Percentiles rank a stretch among this genome's conserved stretches.
Conservation (phyloP, 2,329 filamentous ascomycete species). For the Arachnomyces sp. region DNA sequence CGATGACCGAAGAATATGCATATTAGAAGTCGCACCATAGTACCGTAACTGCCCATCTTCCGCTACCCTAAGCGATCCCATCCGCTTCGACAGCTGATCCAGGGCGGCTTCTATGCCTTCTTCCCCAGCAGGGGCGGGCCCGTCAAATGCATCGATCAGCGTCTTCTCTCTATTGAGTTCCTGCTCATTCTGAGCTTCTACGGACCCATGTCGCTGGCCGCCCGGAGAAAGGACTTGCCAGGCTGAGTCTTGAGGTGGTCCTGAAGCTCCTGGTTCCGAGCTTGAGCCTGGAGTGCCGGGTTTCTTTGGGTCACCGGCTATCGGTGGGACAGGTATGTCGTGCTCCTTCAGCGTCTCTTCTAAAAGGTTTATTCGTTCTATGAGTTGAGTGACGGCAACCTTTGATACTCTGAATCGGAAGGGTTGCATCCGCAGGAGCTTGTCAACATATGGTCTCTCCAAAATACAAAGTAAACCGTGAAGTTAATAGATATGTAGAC, state of each 20-base stretch:
- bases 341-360: slow-evolving; percentile 10
- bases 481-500: background rate
- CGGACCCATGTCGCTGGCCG: too few species aligned
- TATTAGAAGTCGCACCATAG: slow-evolving; percentile 27
- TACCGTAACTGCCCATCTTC: slow-evolving; percentile 25
- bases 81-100: slow-evolving; percentile 21
- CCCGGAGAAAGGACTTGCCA: background rate
- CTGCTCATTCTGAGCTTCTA: background rate
- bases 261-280: background rate
- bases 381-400: slow-evolving; percentile 9
- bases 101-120: slow-evolving; percentile 20
- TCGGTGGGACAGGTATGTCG: slow-evolving; percentile 9
- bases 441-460: background rate
- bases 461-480: background rate
- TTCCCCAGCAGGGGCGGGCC: slow-evolving; percentile 9
- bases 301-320: too few species aligned
- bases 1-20: slow-evolving; percentile 18
- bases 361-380: slow-evolving; percentile 9
- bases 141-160: slow-evolving; percentile 6
- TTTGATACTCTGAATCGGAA: slow-evolving; percentile 7
- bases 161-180: slow-evolving; percentile 2
- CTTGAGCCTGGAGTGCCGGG: background rate
- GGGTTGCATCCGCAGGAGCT: background rate
- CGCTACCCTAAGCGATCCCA: slow-evolving; percentile 27
- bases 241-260: background rate